phyloP scores from a whole-genome alignment of 31 red algal genomes.

The Bonnemaisonia californica region DNA sequence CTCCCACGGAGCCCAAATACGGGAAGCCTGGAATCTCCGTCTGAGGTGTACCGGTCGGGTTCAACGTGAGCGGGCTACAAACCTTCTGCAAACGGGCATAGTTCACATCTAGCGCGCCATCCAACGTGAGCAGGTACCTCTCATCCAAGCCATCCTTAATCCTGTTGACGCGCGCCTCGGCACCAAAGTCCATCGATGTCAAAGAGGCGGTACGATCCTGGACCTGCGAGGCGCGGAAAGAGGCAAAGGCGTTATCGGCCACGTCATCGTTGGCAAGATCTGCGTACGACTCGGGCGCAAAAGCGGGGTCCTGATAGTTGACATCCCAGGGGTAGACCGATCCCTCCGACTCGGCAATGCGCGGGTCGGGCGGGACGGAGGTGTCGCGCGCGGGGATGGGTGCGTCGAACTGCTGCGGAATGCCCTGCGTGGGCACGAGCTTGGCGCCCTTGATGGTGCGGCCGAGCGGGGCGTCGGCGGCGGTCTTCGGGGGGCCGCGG shows the following conservation, averaged over 20 bases:
- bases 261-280: slow-evolving; percentile 60
- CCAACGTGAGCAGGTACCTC: slow-evolving; percentile 57
- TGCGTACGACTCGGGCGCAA: slow-evolving; percentile 48
- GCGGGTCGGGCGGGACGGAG: slow-evolving; percentile 55
- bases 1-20: slow-evolving; percentile 53
- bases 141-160: slow-evolving; percentile 63
- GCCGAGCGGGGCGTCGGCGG: slow-evolving; percentile 57
- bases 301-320: slow-evolving; percentile 53
- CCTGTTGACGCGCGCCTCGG: slow-evolving; percentile 35
- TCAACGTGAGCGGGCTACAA: slow-evolving; percentile 32
- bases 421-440: slow-evolving; percentile 56
- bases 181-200: slow-evolving; percentile 51
- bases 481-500: slow-evolving; percentile 18
- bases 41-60: slow-evolving; percentile 61
- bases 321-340: slow-evolving; percentile 71
- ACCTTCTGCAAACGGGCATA: slow-evolving; percentile 67
- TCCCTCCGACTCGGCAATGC: slow-evolving; percentile 74
- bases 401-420: slow-evolving; percentile 66
- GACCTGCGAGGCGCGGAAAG: slow-evolving; percentile 40
- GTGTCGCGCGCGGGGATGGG: slow-evolving; percentile 10
- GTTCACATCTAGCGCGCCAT: slow-evolving; percentile 54
- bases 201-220: slow-evolving; percentile 27
- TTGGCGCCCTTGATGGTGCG: slow-evolving; percentile 67
- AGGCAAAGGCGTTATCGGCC: slow-evolving; percentile 54
- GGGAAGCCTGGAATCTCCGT: slow-evolving; percentile 73